Evolutionary conservation across 306 rosid genomes (phyloP).

Genomic region (Rosa chinensis): DNA sequence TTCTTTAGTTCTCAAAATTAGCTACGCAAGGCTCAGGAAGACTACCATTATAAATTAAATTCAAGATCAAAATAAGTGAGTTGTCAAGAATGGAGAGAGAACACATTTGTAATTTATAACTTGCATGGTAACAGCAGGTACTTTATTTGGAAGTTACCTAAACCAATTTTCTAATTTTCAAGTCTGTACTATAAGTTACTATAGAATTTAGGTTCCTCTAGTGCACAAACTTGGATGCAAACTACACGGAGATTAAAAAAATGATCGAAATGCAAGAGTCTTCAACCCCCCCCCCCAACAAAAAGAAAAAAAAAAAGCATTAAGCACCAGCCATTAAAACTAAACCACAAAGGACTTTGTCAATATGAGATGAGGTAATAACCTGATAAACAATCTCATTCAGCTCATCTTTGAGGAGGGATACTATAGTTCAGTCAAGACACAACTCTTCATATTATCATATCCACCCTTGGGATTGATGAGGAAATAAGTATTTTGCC

Average conservation of each 20-base stretch:
- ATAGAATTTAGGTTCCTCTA: background rate
- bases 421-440: conserved; percentile 73
- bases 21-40: background rate
- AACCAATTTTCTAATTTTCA: background rate
- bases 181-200: background rate
- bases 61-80: background rate
- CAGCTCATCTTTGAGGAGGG: conserved; percentile 84
- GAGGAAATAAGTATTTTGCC: conserved; percentile 78
- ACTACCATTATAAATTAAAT: background rate
- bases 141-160: background rate
- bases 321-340: background rate
- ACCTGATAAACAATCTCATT: conserved; percentile 92
- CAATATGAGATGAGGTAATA: conserved; percentile 34
- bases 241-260: background rate
- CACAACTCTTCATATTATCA: conserved; percentile 52
- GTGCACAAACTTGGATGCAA: conserved; percentile 4
- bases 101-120: background rate
- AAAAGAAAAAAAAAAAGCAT: background rate
- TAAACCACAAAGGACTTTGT: background rate
- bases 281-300: background rate
- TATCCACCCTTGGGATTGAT: conserved; percentile 89
- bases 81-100: background rate
- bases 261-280: background rate
- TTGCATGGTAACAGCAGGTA: background rate
- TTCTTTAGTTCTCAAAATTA: background rate